A percentile compares a stretch with the other conserved stretches of the same genome.
Evolutionary conservation across 495 filamentous ascomycete genomes (phyloP).

Genomic region (Penicillium robsamsonii): DNA sequence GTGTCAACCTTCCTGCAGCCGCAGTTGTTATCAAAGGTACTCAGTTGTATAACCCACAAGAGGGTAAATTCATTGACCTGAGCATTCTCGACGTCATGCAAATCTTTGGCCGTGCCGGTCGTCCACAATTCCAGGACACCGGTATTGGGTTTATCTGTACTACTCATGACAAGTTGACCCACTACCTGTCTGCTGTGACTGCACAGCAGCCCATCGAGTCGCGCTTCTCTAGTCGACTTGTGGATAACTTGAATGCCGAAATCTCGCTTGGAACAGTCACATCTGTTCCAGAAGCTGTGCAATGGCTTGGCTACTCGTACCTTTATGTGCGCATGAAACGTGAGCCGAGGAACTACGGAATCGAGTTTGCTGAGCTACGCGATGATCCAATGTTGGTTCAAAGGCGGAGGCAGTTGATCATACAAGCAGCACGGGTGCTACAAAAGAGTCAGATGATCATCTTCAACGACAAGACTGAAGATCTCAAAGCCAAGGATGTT

Average conservation of each 20-base stretch:
- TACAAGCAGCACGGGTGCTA: conserved; percentile 79
- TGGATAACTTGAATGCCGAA: conserved; percentile 97
- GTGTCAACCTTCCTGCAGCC: conserved; percentile 92
- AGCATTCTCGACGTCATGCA: conserved; percentile 97
- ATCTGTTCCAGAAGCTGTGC: conserved; percentile 87
- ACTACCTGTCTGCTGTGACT: conserved; percentile 91
- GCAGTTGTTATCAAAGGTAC: conserved; percentile 96
- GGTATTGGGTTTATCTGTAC: conserved; percentile 98
- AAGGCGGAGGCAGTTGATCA: conserved; percentile 75
- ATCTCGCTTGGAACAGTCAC: conserved; percentile 93
- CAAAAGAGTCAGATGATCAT: conserved; percentile 98
- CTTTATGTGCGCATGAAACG: conserved; percentile 93
- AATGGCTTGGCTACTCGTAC: conserved; percentile 98
- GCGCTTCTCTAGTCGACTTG: conserved; percentile 80
- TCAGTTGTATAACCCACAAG: conserved; percentile 91
- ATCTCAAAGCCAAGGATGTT: conserved; percentile 86
- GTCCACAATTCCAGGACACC: conserved; percentile 92
- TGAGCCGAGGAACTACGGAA: conserved; percentile 91
- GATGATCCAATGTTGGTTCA: conserved; percentile 85
- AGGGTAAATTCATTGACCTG: conserved; percentile 93
- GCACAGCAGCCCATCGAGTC: conserved; percentile 97
- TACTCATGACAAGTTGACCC: conserved; percentile 84
- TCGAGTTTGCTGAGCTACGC: conserved; percentile 85
- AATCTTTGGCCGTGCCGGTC: conserved; percentile 97
- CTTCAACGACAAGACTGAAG: conserved; percentile 90